Evolutionary conservation across 306 rosid species (phyloP).

Genomic region (Heteromeles arbutifolia): DNA sequence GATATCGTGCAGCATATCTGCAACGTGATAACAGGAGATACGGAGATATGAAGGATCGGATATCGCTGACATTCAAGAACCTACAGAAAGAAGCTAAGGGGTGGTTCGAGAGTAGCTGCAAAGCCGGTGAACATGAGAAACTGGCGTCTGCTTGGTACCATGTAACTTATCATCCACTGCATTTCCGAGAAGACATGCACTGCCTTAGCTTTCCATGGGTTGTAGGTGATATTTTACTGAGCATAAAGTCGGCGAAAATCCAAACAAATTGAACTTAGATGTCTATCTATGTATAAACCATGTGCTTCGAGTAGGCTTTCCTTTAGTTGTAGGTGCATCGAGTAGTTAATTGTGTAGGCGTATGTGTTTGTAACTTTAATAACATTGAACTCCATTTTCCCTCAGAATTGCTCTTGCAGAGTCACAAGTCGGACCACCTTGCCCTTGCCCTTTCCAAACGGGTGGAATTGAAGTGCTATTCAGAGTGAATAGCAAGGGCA

Average conservation of each 20-base stretch:
- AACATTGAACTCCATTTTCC: background rate
- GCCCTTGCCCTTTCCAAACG: too few relatives aligned
- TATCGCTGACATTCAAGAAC: constrained; percentile 47
- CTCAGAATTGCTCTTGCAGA: background rate
- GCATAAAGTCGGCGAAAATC: constrained; percentile 41
- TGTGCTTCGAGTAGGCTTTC: background rate
- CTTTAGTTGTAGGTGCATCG: background rate
- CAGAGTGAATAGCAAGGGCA: too few relatives aligned
- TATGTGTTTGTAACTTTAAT: background rate
- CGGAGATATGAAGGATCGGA: constrained; percentile 72
- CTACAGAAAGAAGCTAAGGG: constrained; percentile 61
- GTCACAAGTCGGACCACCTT: too few relatives aligned
- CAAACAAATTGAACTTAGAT: background rate
- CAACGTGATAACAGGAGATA: constrained; percentile 79
- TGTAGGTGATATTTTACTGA: constrained; percentile 55
- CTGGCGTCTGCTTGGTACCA: constrained; percentile 92
- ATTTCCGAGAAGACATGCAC: constrained; percentile 25
- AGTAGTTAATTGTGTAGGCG: background rate
- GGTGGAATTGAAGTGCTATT: too few relatives aligned
- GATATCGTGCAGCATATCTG: constrained; percentile 58
- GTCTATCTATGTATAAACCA: background rate
- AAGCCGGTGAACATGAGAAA: constrained; percentile 23
- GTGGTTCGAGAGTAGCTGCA: constrained; percentile 62
- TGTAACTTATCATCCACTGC: constrained; percentile 59
- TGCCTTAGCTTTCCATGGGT: constrained; percentile 90